These are phyloP conservation scores for Schwanniomyces occidentalis DNA, from an alignment of 805 yeast species.

Conservation along the genomic window DNA sequence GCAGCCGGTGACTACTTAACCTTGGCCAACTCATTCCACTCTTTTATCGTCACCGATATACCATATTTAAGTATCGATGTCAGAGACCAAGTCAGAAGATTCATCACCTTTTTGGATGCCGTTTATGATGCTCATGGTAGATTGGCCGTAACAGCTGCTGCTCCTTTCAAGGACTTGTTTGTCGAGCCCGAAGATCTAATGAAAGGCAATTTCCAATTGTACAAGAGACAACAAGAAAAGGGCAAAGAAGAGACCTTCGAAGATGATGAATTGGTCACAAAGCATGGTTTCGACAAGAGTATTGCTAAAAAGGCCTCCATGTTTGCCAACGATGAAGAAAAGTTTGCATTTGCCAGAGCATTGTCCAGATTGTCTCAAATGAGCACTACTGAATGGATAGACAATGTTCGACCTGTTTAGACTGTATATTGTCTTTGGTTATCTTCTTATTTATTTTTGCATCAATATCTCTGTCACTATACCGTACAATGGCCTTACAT, in stretches of 20 bases:
- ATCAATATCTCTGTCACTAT: too few relatives aligned
- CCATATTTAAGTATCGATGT: conserved; percentile 78
- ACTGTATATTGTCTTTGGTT: too few relatives aligned
- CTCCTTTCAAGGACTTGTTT: conserved; percentile 79
- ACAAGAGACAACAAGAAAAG: conserved; percentile 38
- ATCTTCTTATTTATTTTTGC: too few relatives aligned
- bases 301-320: conserved; percentile 69
- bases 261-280: conserved; percentile 63
- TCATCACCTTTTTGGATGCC: conserved; percentile 93
- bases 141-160: conserved; percentile 86
- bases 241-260: conserved; percentile 43
- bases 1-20: conserved; percentile 95
- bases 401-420: conserved; percentile 22
- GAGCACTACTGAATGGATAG: conserved; percentile 93
- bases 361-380: conserved; percentile 86
- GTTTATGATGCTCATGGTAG: conserved; percentile 90
- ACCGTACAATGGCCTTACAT: too few relatives aligned
- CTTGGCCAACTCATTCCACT: conserved; percentile 70
- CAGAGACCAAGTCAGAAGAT: conserved; percentile 84
- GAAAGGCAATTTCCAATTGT: conserved; percentile 46
- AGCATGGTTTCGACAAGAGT: conserved; percentile 74
- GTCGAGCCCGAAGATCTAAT: conserved; percentile 73
- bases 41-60: conserved; percentile 88
- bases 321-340: conserved; percentile 92
- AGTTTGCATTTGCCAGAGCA: conserved; percentile 96